These are phyloP conservation scores for Amanita phalloides DNA, from an alignment of 768 basidiomycete species.

Conservation along the genomic window DNA sequence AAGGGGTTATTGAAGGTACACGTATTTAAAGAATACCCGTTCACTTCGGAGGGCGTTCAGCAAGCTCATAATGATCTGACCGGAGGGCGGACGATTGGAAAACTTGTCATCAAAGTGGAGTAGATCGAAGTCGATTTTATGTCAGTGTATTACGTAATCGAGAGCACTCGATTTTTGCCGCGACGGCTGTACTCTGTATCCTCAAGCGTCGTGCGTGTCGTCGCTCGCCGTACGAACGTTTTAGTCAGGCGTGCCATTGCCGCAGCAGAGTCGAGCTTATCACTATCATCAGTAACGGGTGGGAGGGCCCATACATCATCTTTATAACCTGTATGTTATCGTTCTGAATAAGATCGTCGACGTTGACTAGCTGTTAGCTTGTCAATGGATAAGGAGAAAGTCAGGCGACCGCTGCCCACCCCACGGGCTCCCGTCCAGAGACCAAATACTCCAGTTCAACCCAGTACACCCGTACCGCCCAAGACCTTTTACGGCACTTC, in stretches of 20 bases:
- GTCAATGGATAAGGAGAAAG: constrained; percentile 41
- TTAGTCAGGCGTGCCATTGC: background rate
- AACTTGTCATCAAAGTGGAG: constrained; percentile 68
- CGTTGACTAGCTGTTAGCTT: constrained; percentile 1
- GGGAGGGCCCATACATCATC: constrained; percentile 6
- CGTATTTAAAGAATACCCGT: constrained; percentile 71
- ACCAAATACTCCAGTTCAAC: constrained; percentile 29
- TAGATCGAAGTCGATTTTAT: constrained; percentile 3
- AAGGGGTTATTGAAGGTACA: constrained; percentile 53
- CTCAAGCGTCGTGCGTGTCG: background rate
- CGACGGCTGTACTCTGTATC: background rate
- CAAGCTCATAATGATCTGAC: constrained; percentile 73
- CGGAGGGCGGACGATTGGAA: constrained; percentile 73
- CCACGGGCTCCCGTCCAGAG: constrained; percentile 27
- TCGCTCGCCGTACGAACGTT: background rate
- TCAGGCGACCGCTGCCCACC: constrained; percentile 36
- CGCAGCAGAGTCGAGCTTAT: background rate
- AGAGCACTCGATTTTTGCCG: background rate
- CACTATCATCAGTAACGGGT: background rate
- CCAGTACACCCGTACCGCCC: constrained; percentile 20
- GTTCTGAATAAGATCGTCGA: constrained; percentile 1
- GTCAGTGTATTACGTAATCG: background rate
- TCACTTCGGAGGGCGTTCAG: constrained; percentile 69
- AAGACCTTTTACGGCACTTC: constrained; percentile 25
- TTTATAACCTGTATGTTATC: constrained; percentile 6